Base-by-base conservation (phyloP, 306 rosid genomes). In the Trichosanthes truncata region DNA sequence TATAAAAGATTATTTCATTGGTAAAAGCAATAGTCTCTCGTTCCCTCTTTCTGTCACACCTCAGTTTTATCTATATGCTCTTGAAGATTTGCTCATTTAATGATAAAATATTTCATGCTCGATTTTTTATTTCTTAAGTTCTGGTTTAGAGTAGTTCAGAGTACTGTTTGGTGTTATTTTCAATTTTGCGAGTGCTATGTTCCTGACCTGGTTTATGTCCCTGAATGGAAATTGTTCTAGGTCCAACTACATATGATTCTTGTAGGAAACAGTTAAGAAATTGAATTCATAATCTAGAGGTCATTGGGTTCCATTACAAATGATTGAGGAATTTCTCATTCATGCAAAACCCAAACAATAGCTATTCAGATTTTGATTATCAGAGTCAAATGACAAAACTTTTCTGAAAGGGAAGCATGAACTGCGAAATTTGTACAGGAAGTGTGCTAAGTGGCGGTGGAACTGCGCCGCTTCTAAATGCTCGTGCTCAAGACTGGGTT, bases 401-500 rank as follows among this genome's bases (percentile, higher is more conserved):
- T 40, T 56, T 23, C 61, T 20, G 21, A 33, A 29, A 53, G 60
- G 11, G 26, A 18, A 71, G 55, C 36, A 73, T 43, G 53, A 43
- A 21, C 52, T 73, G 40, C 10, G 11, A 43, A 73, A 46, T 45
- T 69, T 46, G 52, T 69, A 82, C 97, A 94, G 98, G 98, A 13
- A 94, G 98, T 84, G 93, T 92, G 65, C 79, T 94, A 89, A 94
- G 95, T 73, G 98, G 98, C 3, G 98, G 98, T 13, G 98, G 97
- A 40, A 92, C 97, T 46, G 87, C 83, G 26, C 97, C 93, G 1
- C 93, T 92, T 68, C 93, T 97, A n/a, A 87, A 74, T 86, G 98
- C 98, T 72, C 86, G 84, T 78, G 97, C 98, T 38, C 68, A 79
- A 80, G 97, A 91, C 83, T 94, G 98, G 98, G 80, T 94, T 71